Evolutionary conservation across 371 early-diverging fungal genomes (phyloP).

Genomic region (Mucor sp.): DNA sequence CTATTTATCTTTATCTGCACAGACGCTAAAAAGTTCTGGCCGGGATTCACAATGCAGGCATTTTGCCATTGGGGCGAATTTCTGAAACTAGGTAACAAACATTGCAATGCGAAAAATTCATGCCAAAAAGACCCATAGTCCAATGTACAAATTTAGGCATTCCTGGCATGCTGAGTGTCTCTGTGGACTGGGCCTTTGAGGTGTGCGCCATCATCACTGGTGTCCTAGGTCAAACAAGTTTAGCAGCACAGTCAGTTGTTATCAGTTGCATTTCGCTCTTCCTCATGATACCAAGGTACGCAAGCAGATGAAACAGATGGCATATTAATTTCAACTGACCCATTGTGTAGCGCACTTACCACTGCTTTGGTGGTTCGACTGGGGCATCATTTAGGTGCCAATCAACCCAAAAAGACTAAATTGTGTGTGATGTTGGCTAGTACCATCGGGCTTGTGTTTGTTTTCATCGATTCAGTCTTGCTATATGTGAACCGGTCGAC

Average conservation of each 20-base stretch:
- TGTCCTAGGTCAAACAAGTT: conserved; percentile 40
- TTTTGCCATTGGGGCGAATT: conserved; percentile 38
- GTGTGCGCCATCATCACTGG: conserved; percentile 50
- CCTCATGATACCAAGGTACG: conserved; percentile 46
- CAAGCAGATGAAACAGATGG: not conserved
- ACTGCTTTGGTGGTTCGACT: conserved; percentile 36
- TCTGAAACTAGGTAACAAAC: conserved; percentile 38
- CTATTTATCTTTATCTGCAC: conserved; percentile 18
- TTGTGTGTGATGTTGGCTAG: conserved; percentile 26
- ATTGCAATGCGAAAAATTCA: not conserved
- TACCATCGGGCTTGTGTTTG: conserved; percentile 14
- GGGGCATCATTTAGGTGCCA: conserved; percentile 46
- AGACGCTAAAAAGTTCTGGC: conserved; percentile 33
- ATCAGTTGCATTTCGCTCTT: conserved; percentile 32
- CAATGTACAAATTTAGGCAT: conserved; percentile 25
- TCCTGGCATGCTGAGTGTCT: conserved; percentile 51
- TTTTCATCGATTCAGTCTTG: conserved; percentile 21
- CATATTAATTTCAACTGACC: not conserved
- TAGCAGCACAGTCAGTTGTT: conserved; percentile 48
- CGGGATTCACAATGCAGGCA: conserved; percentile 35
- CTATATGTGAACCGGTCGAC: conserved; percentile 23
- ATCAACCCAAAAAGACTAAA: conserved; percentile 26
- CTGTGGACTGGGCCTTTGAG: conserved; percentile 54
- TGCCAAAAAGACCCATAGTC: not conserved
- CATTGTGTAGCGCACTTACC: conserved; percentile 30